A percentile compares a stretch with the other conserved stretches of the same genome.
These are phyloP conservation scores for Flammula alnicola DNA, from an alignment of 1,284 basidiomycete species.

Conservation along the genomic window DNA sequence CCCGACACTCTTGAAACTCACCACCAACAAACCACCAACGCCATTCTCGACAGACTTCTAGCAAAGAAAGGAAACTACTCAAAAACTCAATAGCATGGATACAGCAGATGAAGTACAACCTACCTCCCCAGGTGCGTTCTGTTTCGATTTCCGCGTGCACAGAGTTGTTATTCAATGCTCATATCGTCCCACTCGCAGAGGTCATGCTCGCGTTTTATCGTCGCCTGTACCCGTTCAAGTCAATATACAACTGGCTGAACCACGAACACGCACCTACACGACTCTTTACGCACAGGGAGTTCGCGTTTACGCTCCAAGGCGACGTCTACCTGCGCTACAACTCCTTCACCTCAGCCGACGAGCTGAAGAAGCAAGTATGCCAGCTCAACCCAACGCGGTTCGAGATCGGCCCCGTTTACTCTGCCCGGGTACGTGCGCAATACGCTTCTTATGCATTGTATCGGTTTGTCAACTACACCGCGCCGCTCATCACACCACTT, in stretches of 20 bases:
- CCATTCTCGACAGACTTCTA: too few relatives aligned
- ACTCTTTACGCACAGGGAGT: slow-evolving; percentile 92
- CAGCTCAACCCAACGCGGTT: slow-evolving; percentile 89
- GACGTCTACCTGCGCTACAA: slow-evolving; percentile 97
- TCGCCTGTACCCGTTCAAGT: slow-evolving; percentile 93
- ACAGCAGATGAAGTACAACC: slow-evolving; percentile 16
- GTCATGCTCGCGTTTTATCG: slow-evolving; percentile 91
- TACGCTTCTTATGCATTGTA: background rate
- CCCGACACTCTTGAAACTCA: too few relatives aligned
- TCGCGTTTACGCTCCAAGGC: slow-evolving; percentile 93
- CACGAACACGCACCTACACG: slow-evolving; percentile 80
- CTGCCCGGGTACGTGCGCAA: slow-evolving; percentile 71
- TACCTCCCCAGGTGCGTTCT: slow-evolving; percentile 32
- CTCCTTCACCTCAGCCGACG: slow-evolving; percentile 85
- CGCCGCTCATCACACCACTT: background rate
- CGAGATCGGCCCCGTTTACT: slow-evolving; percentile 96
- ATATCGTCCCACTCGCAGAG: slow-evolving; percentile 35
- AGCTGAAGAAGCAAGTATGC: slow-evolving; percentile 91
- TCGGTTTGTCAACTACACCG: slow-evolving; percentile 1
- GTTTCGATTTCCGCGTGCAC: background rate
- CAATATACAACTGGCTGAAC: slow-evolving; percentile 94
- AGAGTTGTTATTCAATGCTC: background rate
- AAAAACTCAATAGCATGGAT: too few relatives aligned
- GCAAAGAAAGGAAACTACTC: too few relatives aligned
- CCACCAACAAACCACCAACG: too few relatives aligned